Evolutionary conservation across 2,329 filamentous ascomycete species (phyloP).

Genomic region (Sporothrix brunneoviolacea): DNA sequence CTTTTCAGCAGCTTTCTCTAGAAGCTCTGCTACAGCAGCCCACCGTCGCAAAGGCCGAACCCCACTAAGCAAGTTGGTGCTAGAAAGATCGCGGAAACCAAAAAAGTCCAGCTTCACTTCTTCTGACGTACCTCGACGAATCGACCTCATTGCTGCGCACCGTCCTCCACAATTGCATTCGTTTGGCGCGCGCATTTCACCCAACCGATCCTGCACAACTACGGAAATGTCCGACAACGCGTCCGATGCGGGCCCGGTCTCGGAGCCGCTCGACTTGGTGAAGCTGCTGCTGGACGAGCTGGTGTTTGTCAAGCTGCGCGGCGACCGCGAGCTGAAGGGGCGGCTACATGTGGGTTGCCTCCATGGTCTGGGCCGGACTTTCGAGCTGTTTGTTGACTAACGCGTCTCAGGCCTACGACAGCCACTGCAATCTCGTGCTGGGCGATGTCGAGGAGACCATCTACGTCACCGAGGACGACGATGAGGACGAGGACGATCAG

Average conservation of each 20-base stretch:
- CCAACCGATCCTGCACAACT: no score
- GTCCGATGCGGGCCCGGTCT: slow-evolving; percentile 64
- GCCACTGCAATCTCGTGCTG: slow-evolving; percentile 93
- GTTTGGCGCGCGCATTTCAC: not conserved
- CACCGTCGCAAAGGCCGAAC: not conserved
- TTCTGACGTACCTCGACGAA: slow-evolving; percentile 8
- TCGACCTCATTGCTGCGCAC: no score
- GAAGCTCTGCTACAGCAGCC: not conserved
- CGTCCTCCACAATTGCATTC: no score
- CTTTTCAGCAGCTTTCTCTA: not conserved
- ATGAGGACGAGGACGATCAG: slow-evolving; percentile 53
- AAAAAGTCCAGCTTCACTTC: slow-evolving; percentile 3
- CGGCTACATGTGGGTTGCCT: slow-evolving; percentile 66
- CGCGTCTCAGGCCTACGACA: slow-evolving; percentile 77
- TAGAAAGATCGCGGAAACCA: slow-evolving; percentile 6
- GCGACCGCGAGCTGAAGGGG: slow-evolving; percentile 91
- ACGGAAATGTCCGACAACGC: slow-evolving; percentile 74
- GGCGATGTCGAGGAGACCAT: slow-evolving; percentile 97
- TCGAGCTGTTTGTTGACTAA: slow-evolving; percentile 16
- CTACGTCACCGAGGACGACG: slow-evolving; percentile 84
- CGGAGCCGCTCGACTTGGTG: slow-evolving; percentile 93
- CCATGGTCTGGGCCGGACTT: slow-evolving; percentile 39
- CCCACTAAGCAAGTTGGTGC: slow-evolving; percentile 1
- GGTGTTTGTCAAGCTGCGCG: slow-evolving; percentile 93
- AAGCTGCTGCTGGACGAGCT: slow-evolving; percentile 90